Base-by-base conservation (phyloP, 345 rosid genomes). In the Cardiospermum halicacabum region DNA sequence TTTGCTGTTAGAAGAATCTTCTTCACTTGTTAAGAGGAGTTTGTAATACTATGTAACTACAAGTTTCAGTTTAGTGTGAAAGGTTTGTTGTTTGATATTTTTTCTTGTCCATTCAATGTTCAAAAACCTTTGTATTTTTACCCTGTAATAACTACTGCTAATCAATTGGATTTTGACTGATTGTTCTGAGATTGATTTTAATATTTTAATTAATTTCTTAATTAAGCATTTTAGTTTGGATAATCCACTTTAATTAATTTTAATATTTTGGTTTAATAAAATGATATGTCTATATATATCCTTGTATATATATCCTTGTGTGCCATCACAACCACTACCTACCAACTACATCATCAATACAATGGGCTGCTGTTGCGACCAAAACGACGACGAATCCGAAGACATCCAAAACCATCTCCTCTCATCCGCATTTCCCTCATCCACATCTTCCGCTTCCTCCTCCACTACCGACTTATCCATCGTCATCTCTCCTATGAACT, bases 291-390 rank as follows among this genome's bases (percentile, higher is more conserved):
- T 3, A 36, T n/a, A n/a, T n/a, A n/a, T n/a, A n/a, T n/a, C n/a
- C n/a, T n/a, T n/a, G n/a, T n/a, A n/a, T n/a, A n/a, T n/a, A n/a
- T n/a, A n/a, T n/a, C n/a, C n/a, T n/a, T n/a, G n/a, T n/a, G n/a
- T 18, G 25, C 2, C 19, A 1, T 21, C 66, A 11, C 56, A 0
- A 31, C 15, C 5, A 28, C 54, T 18, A 7, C 2, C 4, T 37
- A 4, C 1, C 39, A 7, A 0, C 39, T 9, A 60, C 7, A n/a
- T 1, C 56, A 6, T 40, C 67, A 30, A 50, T 28, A 57, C 39
- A 66, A 79, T 82, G 85, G 81, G 82, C 11, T 85, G 82, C 40
- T 81, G 85, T 55, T 74, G 89, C 73, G 78, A 69, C 65, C 68
- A 50, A 68, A 75, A 51, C 76, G 82, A 64, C 45, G 77, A 67